Conservation (phyloP, 1,139 yeast species). For the Pichia kudriavzevii region DNA sequence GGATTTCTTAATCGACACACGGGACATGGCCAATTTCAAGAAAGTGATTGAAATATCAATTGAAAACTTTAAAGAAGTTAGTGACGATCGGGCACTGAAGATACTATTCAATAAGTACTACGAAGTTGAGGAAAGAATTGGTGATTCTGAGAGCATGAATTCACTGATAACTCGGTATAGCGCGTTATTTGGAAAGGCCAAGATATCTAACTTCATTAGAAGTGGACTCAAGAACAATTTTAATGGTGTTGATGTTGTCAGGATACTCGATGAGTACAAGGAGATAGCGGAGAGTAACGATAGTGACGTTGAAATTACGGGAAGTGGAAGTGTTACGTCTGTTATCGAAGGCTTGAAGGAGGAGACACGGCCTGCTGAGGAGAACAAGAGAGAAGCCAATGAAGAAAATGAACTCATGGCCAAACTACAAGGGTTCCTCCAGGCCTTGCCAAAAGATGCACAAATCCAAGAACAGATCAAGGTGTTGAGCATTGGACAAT, state of each 20-base stretch:
- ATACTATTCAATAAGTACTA: conserved; percentile 40
- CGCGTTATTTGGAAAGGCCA: conserved; percentile 37
- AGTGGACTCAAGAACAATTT: conserved; percentile 1
- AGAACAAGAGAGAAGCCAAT: neutral
- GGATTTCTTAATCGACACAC: conserved; percentile 60
- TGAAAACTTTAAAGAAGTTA: conserved; percentile 31
- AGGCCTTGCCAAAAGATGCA: conserved; percentile 6
- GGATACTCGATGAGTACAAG: conserved; percentile 6
- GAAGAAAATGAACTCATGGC: neutral
- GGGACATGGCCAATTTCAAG: conserved; percentile 76
- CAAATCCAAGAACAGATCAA: conserved; percentile 6
- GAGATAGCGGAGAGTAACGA: neutral
- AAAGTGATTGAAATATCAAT: conserved; percentile 69
- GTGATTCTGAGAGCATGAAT: conserved; percentile 62
- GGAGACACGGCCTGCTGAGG: neutral
- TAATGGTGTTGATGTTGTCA: conserved; percentile 3
- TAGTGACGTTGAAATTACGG: conserved; percentile 2
- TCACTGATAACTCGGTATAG: conserved; percentile 61
- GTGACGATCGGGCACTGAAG: conserved; percentile 33
- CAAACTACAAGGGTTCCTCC: conserved; percentile 2
- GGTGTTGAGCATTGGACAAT: conserved; percentile 5
- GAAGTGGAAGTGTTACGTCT: neutral
- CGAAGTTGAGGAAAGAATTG: conserved; percentile 43
- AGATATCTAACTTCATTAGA: conserved; percentile 1
- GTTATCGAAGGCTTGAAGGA: conserved; percentile 6